phyloP scores from a whole-genome alignment of 106 monocot genomes.

The Apostasia shenzhenica region DNA sequence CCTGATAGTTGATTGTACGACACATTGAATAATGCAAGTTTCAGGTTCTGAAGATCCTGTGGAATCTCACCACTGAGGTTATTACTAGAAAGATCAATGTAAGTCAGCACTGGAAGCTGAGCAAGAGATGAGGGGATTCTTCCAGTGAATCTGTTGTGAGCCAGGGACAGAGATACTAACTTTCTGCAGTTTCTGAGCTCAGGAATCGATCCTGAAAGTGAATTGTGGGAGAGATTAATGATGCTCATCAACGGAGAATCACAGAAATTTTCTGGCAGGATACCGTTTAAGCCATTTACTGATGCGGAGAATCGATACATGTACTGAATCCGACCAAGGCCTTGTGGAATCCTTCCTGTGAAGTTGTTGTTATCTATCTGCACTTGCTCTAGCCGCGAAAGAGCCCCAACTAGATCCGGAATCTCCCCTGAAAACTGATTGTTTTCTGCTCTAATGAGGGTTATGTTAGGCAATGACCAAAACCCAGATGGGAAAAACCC shows the following conservation, averaged over 20 bases:
- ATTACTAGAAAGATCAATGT: conserved; percentile 67
- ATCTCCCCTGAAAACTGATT: conserved; percentile 51
- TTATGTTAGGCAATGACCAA: conserved; percentile 53
- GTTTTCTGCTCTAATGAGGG: conserved; percentile 48
- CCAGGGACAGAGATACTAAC: conserved; percentile 53
- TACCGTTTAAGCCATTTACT: conserved; percentile 36
- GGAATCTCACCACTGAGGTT: conserved; percentile 65
- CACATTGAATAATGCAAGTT: conserved; percentile 73
- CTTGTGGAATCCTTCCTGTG: conserved; percentile 41
- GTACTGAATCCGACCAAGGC: conserved; percentile 33
- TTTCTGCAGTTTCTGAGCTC: conserved; percentile 42
- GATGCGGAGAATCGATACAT: conserved; percentile 71
- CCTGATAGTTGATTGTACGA: conserved; percentile 66
- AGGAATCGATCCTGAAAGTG: conserved; percentile 53
- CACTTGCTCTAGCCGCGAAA: conserved; percentile 49
- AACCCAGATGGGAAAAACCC: conserved; percentile 46
- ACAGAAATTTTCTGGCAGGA: conserved; percentile 51
- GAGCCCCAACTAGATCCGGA: conserved; percentile 21
- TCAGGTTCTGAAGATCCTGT: conserved; percentile 47
- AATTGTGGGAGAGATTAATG: conserved; percentile 57
- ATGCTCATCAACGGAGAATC: conserved; percentile 62
- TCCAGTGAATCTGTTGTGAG: conserved; percentile 56
- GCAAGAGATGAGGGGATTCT: conserved; percentile 47
- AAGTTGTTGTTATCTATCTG: conserved; percentile 73
- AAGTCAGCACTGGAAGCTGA: conserved; percentile 55